Conservation (phyloP, 2,329 filamentous ascomycete genomes). For the Gaeumannomyces tritici region DNA sequence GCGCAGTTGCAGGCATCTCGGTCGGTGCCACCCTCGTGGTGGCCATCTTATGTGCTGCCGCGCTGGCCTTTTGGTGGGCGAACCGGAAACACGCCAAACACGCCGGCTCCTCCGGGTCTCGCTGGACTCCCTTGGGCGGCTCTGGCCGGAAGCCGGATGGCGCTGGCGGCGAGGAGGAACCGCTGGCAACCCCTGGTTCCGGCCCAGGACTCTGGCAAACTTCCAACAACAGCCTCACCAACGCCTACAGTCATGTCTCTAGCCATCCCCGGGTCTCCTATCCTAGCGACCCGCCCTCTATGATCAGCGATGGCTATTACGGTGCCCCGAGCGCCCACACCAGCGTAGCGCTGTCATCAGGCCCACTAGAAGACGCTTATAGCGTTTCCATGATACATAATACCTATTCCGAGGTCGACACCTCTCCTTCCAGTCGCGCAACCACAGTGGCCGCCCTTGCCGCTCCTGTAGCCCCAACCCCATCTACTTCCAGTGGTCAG, state of each 20-base stretch:
- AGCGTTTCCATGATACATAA: background rate
- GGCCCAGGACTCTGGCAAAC: background rate
- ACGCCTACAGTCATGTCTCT: background rate
- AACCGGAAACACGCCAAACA: background rate
- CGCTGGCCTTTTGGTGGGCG: background rate
- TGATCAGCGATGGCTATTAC: background rate
- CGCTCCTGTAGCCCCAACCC: background rate
- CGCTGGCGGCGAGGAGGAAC: background rate
- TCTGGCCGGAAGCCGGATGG: too few species aligned
- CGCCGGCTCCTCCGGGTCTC: too few species aligned
- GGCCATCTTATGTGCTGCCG: background rate
- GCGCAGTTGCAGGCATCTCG: background rate
- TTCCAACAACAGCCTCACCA: background rate
- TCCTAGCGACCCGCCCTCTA: too few species aligned
- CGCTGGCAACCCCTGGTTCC: background rate
- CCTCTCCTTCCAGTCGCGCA: background rate
- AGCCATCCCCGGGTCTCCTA: background rate
- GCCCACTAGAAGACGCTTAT: background rate
- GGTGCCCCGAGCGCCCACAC: background rate
- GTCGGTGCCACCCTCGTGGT: background rate
- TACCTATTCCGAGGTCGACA: background rate
- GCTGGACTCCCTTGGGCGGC: too few species aligned
- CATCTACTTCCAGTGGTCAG: background rate
- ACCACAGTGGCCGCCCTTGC: background rate
- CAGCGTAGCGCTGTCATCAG: background rate